A percentile compares a stretch with the other conserved stretches of the same genome.
These are phyloP conservation scores for Daldinia concentrica DNA, from an alignment of 495 filamentous ascomycete genomes.

Conservation along the genomic window DNA sequence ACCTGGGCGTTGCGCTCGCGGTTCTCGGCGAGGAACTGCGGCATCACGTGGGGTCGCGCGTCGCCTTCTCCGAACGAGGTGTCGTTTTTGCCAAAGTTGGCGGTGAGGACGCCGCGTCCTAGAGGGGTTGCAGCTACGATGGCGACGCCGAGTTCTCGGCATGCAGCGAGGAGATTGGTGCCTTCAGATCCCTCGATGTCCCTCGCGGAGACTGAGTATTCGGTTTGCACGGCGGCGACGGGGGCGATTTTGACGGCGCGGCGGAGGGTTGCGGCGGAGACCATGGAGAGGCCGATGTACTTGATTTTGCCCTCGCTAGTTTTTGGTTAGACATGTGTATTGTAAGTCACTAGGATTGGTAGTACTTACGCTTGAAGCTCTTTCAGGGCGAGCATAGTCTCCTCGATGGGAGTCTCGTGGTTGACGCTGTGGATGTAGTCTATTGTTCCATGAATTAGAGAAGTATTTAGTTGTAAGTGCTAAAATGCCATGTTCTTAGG, in stretches of 20 bases:
- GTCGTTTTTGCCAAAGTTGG: constrained; percentile 17
- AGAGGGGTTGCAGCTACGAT: constrained; percentile 60
- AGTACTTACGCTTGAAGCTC: constrained; percentile 58
- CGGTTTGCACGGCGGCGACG: constrained; percentile 69
- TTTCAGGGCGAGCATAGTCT: constrained; percentile 58
- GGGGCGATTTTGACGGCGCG: constrained; percentile 53
- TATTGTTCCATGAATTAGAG: constrained; percentile 48
- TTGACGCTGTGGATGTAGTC: constrained; percentile 48
- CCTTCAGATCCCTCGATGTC: constrained; percentile 62
- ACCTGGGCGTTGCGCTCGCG: constrained; percentile 59
- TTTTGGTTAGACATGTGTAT: neutral
- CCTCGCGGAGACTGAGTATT: constrained; percentile 68
- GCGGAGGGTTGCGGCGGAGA: constrained; percentile 52
- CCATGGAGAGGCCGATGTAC: constrained; percentile 58
- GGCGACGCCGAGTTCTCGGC: constrained; percentile 69
- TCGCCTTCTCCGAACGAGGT: constrained; percentile 42
- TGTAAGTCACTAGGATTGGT: neutral
- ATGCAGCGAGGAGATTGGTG: constrained; percentile 60
- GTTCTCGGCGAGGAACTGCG: constrained; percentile 62
- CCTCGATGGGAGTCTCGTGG: constrained; percentile 57
- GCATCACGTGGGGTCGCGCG: constrained; percentile 45
- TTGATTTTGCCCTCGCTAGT: constrained; percentile 58
- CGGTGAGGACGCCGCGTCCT: constrained; percentile 56
- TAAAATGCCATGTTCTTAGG: neutral
- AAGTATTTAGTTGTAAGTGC: neutral